phyloP scores from a whole-genome alignment of 495 filamentous ascomycete genomes.

The Podospora anserina region DNA sequence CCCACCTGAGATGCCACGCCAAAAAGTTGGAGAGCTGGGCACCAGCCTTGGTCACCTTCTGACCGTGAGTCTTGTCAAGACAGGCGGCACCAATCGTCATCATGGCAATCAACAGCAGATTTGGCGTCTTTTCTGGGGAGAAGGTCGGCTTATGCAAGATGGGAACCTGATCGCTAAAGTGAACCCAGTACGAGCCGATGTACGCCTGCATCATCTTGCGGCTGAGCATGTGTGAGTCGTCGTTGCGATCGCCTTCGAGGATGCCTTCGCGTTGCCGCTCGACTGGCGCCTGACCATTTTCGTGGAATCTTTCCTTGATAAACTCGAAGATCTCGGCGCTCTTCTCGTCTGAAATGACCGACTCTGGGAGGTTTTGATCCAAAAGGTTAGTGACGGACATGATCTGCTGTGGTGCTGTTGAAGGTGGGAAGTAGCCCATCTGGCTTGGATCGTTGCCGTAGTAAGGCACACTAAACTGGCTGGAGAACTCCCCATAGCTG shows the following conservation, averaged over 20 bases:
- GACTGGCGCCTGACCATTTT: slow-evolving; percentile 70
- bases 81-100: slow-evolving; percentile 92
- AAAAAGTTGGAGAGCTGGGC: slow-evolving; percentile 80
- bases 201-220: slow-evolving; percentile 93
- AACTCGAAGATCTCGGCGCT: slow-evolving; percentile 78
- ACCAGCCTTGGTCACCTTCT: slow-evolving; percentile 65
- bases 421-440: slow-evolving; percentile 51
- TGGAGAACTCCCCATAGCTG: slow-evolving; percentile 52
- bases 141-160: slow-evolving; percentile 95
- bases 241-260: slow-evolving; percentile 71
- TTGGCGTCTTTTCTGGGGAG: slow-evolving; percentile 78
- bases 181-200: slow-evolving; percentile 88
- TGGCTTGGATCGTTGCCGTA: slow-evolving; percentile 48
- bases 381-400: slow-evolving; percentile 91
- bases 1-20: slow-evolving; percentile 88
- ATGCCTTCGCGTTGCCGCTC: slow-evolving; percentile 73
- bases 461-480: slow-evolving; percentile 49
- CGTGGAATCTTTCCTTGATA: slow-evolving; percentile 78
- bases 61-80: slow-evolving; percentile 75
- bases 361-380: slow-evolving; percentile 76
- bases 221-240: slow-evolving; percentile 74
- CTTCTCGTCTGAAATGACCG: slow-evolving; percentile 82
- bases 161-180: slow-evolving; percentile 91
- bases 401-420: slow-evolving; percentile 60
- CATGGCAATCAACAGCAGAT: slow-evolving; percentile 83